Base-by-base conservation (phyloP, 2,329 filamentous ascomycete genomes). In the Aspergillus quadricinctus region DNA sequence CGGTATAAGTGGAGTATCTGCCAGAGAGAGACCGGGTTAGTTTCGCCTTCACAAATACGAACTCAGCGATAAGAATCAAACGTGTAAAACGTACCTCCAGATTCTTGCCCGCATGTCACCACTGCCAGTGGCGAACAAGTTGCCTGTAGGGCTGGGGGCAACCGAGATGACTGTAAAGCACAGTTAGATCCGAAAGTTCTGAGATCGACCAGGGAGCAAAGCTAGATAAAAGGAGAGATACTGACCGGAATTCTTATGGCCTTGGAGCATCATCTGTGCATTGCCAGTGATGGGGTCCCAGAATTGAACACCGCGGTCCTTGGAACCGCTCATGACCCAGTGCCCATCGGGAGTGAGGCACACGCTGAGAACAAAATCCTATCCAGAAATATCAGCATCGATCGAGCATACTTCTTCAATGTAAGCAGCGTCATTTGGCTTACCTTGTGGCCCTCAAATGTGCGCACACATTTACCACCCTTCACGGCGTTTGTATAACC, bases 71-170 rank as follows among this genome's bases (percentile, higher is more conserved):
- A 45, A 45, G 11, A 23, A 45, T 52, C 9, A 10, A 28, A 25
- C 8, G 8, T 21, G 17, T 27, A 50, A 48, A 51, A 68, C 72
- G 65, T 67, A 97, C 67, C 89, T 92, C 94, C 94, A 99, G 77
- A 99, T 97, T 69, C 94, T 88, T 54, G 94, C 94, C 72, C 93
- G 89, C 90, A 96, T 96, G 73, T 99, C 94, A 67, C 94, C 94
- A 64, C 92, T 97, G 60, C 94, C 94, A 4, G 94, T 99, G 43
- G 94, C 94, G 72, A 99, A 99, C 71, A 91, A 88, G 61, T 87
- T 86, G 57, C 92, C 92, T 40, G 84, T 87, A 17, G 94, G 94
- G 75, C 92, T 96, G 23, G 94, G 94, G 1, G 94, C 93, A 52
- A 99, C 94, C 2, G 92, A 97, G 68, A 97, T 97, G 66, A 99